Evolutionary conservation across 2,329 filamentous ascomycete species (phyloP).

Genomic region (Cercospora citrullina): DNA sequence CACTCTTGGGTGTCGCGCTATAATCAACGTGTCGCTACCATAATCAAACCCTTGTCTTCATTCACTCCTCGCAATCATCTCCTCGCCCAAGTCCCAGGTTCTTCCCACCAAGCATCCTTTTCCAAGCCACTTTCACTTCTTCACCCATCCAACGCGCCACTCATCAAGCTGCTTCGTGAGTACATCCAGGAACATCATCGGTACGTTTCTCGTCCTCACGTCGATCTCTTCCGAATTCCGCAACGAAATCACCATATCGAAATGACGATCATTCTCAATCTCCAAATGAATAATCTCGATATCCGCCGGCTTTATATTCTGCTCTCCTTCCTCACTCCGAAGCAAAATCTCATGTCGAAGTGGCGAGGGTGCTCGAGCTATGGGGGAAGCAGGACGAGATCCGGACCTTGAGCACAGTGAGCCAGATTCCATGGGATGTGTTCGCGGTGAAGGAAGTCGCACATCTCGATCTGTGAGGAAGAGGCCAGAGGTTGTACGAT

Average conservation of each 20-base stretch:
- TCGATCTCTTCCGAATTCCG: background rate
- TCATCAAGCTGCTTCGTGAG: background rate
- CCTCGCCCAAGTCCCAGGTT: too few species aligned
- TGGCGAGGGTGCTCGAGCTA: background rate
- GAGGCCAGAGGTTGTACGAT: background rate
- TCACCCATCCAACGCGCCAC: background rate
- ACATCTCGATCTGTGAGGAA: constrained; percentile 3
- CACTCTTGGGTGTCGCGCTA: background rate
- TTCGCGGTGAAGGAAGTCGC: background rate
- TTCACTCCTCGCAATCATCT: background rate
- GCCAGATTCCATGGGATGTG: background rate
- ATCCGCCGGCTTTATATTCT: background rate
- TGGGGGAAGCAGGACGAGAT: background rate
- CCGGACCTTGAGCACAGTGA: background rate
- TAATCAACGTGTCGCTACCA: background rate
- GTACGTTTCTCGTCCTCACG: background rate
- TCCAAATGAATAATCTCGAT: background rate
- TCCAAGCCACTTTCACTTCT: background rate
- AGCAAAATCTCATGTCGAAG: background rate
- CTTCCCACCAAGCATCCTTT: too few species aligned
- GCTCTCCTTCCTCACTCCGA: background rate
- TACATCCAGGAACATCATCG: background rate
- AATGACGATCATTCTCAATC: background rate
- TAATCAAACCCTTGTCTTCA: background rate
- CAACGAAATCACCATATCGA: background rate